Evolutionary conservation across 176 grass and related monocot genomes (phyloP).

Genomic region (Rhynchospora breviuscula): DNA sequence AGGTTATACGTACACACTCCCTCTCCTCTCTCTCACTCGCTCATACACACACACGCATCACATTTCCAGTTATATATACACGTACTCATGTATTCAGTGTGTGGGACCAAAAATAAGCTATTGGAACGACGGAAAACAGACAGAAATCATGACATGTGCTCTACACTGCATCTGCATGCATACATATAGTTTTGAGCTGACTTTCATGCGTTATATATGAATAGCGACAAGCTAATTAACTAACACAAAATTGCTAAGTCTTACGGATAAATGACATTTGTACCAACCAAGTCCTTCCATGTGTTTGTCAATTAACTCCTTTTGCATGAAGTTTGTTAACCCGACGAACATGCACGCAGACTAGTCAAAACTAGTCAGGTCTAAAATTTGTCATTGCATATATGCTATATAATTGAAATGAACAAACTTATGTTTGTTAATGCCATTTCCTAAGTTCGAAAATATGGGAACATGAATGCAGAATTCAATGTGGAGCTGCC

Average conservation of each 20-base stretch:
- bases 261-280: neutral
- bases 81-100: neutral
- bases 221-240: neutral
- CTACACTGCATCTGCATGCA: neutral
- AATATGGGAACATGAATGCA: neutral
- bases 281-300: neutral
- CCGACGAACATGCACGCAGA: neutral
- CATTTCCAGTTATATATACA: neutral
- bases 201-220: constrained; percentile 6
- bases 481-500: neutral
- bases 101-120: neutral
- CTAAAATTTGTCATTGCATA: neutral
- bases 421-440: neutral
- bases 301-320: constrained; percentile 3
- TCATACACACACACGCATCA: no score
- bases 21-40: neutral
- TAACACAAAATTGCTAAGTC: constrained; percentile 5
- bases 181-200: neutral
- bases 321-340: neutral
- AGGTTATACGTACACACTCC: no score
- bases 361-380: neutral
- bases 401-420: neutral
- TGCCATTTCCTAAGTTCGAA: neutral
- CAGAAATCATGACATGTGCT: neutral
- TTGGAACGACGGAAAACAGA: neutral